A percentile compares a stretch with the other conserved stretches of the same genome.
These are phyloP conservation scores for Aegle marmelos DNA, from an alignment of 345 rosid species.

Conservation along the genomic window DNA sequence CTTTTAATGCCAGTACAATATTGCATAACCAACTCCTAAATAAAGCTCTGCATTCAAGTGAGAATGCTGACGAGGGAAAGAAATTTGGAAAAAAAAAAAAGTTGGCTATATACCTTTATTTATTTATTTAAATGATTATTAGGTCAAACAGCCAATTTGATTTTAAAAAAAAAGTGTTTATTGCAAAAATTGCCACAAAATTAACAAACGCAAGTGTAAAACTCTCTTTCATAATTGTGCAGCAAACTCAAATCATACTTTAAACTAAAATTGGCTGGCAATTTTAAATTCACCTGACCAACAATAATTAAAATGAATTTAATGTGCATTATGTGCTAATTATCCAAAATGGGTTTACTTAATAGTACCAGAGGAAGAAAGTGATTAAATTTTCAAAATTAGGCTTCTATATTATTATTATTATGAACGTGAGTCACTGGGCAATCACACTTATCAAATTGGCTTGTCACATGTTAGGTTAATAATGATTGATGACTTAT, in stretches of 20 bases:
- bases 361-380: not conserved
- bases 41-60: not conserved
- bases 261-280: not conserved
- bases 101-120: no score
- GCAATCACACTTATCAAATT: not conserved
- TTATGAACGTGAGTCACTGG: not conserved
- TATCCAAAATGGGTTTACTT: not conserved
- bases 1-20: not conserved
- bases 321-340: not conserved
- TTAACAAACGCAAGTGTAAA: no score
- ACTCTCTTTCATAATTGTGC: no score
- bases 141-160: not conserved
- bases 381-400: not conserved
- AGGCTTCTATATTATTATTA: not conserved
- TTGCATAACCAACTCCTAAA: not conserved
- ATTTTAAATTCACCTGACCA: not conserved
- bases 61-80: not conserved
- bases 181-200: no score
- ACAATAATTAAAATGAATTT: not conserved
- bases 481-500: not conserved
- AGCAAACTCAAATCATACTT: no score
- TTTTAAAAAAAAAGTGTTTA: not conserved
- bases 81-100: not conserved
- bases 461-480: constrained; percentile 29
- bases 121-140: no score